A percentile compares a stretch with the other conserved stretches of the same genome.
These are phyloP conservation scores for Ceriops decandra DNA, from an alignment of 345 rosid genomes.

Conservation along the genomic window DNA sequence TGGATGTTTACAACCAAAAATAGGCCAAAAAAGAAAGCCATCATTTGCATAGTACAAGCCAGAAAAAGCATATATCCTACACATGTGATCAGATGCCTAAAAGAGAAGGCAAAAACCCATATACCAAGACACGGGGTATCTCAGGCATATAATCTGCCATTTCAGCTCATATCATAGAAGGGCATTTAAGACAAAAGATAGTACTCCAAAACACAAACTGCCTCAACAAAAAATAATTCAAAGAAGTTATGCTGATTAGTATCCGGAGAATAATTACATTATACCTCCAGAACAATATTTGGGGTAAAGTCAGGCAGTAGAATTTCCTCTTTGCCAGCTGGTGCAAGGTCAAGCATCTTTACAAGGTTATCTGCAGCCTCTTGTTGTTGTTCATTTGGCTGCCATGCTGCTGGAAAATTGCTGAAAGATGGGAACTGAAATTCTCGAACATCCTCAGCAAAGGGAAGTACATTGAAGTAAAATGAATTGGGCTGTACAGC, in stretches of 20 bases:
- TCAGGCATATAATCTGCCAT: no score
- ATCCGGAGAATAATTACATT: not conserved
- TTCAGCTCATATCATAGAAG: no score
- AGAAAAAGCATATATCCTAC: no score
- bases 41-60: no score
- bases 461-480: conserved; percentile 81
- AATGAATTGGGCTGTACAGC: conserved; percentile 79
- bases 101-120: no score
- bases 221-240: not conserved
- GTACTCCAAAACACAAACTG: not conserved
- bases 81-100: no score
- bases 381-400: conserved; percentile 78
- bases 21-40: no score
- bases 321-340: conserved; percentile 57
- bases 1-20: no score
- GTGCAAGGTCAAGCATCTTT: conserved; percentile 79
- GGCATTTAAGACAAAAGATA: no score
- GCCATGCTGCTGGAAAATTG: conserved; percentile 62
- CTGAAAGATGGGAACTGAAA: conserved; percentile 81
- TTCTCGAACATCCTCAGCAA: conserved; percentile 86
- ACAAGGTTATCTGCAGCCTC: conserved; percentile 76
- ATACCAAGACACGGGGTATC: no score
- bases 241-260: not conserved
- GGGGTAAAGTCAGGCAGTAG: conserved; percentile 77
- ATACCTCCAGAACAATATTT: conserved; percentile 83